A percentile compares a stretch with the other conserved stretches of the same genome.
These are phyloP conservation scores for Cyanophora paradoxa DNA, from an alignment of 78 protist species.

Conservation along the genomic window DNA sequence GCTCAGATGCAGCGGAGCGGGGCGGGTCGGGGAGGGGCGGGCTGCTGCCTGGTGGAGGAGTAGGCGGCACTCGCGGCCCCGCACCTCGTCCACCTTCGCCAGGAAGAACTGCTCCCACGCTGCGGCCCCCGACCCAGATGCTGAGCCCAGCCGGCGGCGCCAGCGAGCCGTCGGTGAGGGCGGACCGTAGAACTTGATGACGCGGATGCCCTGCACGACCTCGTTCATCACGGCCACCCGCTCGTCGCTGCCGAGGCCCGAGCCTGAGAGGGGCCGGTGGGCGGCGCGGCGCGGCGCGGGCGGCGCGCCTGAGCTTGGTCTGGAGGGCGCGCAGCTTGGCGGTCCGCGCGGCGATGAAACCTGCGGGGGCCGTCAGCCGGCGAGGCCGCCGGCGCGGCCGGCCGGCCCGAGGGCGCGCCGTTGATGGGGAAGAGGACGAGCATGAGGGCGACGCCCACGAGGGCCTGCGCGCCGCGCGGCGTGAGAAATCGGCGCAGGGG, in stretches of 20 bases:
- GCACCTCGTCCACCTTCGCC: not conserved
- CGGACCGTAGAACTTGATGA: constrained; percentile 37
- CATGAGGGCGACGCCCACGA: constrained; percentile 60
- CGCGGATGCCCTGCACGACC: constrained; percentile 42
- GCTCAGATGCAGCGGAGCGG: not conserved
- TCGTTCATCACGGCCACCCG: constrained; percentile 37
- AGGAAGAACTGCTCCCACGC: constrained; percentile 21
- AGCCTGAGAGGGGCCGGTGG: constrained; percentile 42
- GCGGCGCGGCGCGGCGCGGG: constrained; percentile 23
- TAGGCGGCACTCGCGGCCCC: not conserved
- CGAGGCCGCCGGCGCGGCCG: too few relatives aligned
- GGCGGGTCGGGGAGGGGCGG: not conserved
- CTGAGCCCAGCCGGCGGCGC: not conserved
- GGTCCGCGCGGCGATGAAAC: too few relatives aligned
- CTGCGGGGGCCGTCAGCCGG: too few relatives aligned
- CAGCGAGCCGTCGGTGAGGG: not conserved
- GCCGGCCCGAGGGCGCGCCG: too few relatives aligned
- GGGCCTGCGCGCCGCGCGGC: constrained; percentile 44
- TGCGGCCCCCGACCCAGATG: not conserved
- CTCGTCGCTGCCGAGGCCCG: constrained; percentile 15
- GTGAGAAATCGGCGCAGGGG: too few relatives aligned
- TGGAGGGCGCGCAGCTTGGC: too few relatives aligned
- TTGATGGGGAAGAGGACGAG: constrained; percentile 49
- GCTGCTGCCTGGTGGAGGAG: not conserved
- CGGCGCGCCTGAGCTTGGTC: too few relatives aligned